Evolutionary conservation across 2,329 filamentous ascomycete species (phyloP).

Genomic region (Penicillium concentricum): DNA sequence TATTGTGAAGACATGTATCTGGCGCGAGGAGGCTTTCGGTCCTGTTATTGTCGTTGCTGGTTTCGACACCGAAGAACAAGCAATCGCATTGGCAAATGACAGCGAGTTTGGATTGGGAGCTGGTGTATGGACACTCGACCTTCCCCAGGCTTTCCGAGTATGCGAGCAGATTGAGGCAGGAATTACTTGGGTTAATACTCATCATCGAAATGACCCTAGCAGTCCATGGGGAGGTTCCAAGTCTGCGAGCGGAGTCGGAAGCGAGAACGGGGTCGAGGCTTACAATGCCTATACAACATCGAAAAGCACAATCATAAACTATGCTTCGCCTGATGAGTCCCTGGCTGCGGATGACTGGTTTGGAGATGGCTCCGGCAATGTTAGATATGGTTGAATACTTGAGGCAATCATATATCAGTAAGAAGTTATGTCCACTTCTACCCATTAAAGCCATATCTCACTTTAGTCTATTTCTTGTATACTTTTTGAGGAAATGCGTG

Average conservation of each 20-base stretch:
- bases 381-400: conserved; percentile 57
- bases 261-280: conserved; percentile 69
- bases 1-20: conserved; percentile 29
- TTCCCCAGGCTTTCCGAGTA: conserved; percentile 50
- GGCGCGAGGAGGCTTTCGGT: conserved; percentile 50
- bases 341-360: conserved; percentile 60
- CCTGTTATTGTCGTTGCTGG: conserved; percentile 52
- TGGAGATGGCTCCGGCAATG: conserved; percentile 54
- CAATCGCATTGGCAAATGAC: conserved; percentile 50
- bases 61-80: conserved; percentile 50
- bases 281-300: conserved; percentile 56
- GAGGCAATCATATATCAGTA: neutral
- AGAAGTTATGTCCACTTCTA: neutral
- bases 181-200: conserved; percentile 52
- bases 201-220: conserved; percentile 72
- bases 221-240: conserved; percentile 67
- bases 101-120: conserved; percentile 53
- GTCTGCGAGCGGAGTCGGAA: conserved; percentile 63
- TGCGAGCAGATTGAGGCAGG: conserved; percentile 50
- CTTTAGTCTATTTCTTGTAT: neutral
- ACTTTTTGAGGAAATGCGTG: neutral
- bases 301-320: conserved; percentile 56
- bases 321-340: conserved; percentile 39
- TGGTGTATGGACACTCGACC: conserved; percentile 52
- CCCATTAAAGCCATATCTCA: neutral